Evolutionary conservation across 2,329 filamentous ascomycete genomes (phyloP), one percentile per base, ranked within the genome.

Genomic region (Coniochaeta hoffmannii): DNA sequence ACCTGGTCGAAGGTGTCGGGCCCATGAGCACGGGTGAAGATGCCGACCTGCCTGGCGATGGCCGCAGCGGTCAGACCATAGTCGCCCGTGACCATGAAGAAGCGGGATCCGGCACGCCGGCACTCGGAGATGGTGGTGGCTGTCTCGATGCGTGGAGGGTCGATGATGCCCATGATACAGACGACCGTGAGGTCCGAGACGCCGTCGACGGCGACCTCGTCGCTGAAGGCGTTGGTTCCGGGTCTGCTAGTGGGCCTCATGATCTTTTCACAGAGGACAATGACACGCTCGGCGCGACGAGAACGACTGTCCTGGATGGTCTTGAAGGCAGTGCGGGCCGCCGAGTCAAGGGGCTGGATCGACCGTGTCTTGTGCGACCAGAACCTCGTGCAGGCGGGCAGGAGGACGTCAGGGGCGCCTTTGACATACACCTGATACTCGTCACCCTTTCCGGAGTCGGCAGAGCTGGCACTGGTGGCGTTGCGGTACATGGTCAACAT

Each of bases 81-180:
- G 69, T 99, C 94, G 57, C 94, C 94, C 11, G 94, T 99, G 62
- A 99, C 97, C 94, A 99, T 99, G 64, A 99, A 95, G 50, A 99
- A 90, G 69, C 91, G 94, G 59, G 99, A 94, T 35, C 93, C 93
- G 54, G 94, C 94, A 51, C 90, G 85, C 86, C 97, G 93, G 55
- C 99, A 76, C 58, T 88, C 86, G 62, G 90, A 82, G 62, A 99
- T 97, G 5, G 93, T 91, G 60, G 87, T 86, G 61, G 90, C 88
- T 8, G 97, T 94, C 44, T 91, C 91, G 61, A 91, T 90, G 50
- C 94, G 81, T 2, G 94, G 94, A 4, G 94, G 94, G 68, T 99
- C 94, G 62, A 90, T 96, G 93, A 99, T 99, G 50, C 94, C 94
- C 28, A 97, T 90, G 28, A 97, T 72, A 4, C 94, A 95, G 34